phyloP scores from a whole-genome alignment of 768 basidiomycete genomes.

The Amylocystis lapponica region DNA sequence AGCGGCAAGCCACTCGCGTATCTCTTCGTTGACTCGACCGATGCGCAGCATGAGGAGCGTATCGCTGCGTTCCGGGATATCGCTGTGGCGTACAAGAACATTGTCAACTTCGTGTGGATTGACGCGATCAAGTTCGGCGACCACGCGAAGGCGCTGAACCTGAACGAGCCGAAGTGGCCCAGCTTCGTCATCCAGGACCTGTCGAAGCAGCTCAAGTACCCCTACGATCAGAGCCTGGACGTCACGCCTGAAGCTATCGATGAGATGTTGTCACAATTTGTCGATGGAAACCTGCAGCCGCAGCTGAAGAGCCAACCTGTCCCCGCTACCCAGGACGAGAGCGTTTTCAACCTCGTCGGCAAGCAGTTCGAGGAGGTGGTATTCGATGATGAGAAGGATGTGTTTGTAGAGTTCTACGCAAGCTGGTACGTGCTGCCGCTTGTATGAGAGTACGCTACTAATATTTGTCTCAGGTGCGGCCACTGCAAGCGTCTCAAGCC shows the following conservation, averaged over 20 bases:
- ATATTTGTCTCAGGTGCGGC: constrained; percentile 54
- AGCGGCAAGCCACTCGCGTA: constrained; percentile 89
- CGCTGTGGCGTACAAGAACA: constrained; percentile 75
- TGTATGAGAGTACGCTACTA: neutral
- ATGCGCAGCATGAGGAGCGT: constrained; percentile 55
- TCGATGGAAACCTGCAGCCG: constrained; percentile 70
- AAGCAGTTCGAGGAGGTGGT: constrained; percentile 86
- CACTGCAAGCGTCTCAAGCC: constrained; percentile 98
- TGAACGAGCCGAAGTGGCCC: constrained; percentile 84
- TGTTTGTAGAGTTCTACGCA: constrained; percentile 96
- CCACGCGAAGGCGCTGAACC: constrained; percentile 92
- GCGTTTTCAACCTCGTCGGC: constrained; percentile 78
- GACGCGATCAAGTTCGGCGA: constrained; percentile 94
- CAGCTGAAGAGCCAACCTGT: constrained; percentile 87
- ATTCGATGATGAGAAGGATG: constrained; percentile 84
- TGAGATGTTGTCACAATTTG: constrained; percentile 56
- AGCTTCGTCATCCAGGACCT: constrained; percentile 91
- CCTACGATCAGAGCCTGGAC: constrained; percentile 64
- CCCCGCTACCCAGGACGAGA: constrained; percentile 77
- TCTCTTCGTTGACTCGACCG: constrained; percentile 83
- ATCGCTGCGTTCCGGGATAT: constrained; percentile 69
- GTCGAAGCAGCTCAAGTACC: constrained; percentile 81
- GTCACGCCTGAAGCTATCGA: constrained; percentile 53
- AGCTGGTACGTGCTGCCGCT: constrained; percentile 63
- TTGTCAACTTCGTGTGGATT: constrained; percentile 97